phyloP scores from a whole-genome alignment of 2,329 filamentous ascomycete species.

The Davidsoniella australis region DNA sequence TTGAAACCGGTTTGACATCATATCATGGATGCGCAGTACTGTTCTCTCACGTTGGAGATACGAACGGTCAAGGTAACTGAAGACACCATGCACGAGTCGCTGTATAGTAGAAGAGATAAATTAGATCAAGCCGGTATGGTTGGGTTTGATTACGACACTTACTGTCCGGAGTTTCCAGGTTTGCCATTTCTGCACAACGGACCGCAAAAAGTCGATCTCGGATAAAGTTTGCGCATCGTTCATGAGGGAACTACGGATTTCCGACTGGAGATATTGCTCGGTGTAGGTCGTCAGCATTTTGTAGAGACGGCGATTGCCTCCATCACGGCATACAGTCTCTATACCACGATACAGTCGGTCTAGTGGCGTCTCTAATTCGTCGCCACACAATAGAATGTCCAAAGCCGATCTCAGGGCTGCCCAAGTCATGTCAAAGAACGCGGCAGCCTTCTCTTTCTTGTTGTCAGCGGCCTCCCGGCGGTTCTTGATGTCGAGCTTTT shows the following conservation, averaged over 20 bases:
- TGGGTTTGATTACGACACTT: neutral
- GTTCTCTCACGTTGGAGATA: slow-evolving; percentile 64
- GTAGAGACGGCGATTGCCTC: slow-evolving; percentile 51
- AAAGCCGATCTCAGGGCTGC: slow-evolving; percentile 58
- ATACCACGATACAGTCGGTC: slow-evolving; percentile 82
- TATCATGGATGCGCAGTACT: slow-evolving; percentile 58
- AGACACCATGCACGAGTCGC: slow-evolving; percentile 68
- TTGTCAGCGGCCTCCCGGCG: slow-evolving; percentile 39
- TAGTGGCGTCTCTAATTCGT: slow-evolving; percentile 51
- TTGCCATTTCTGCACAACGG: slow-evolving; percentile 45
- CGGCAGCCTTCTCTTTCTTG: slow-evolving; percentile 40
- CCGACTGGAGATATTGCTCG: slow-evolving; percentile 46
- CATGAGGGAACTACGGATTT: slow-evolving; percentile 39
- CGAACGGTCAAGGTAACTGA: slow-evolving; percentile 85
- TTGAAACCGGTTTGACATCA: slow-evolving; percentile 62
- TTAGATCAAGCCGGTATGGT: neutral
- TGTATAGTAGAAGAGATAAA: slow-evolving; percentile 19
- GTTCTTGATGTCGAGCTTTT: slow-evolving; percentile 88
- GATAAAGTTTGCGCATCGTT: slow-evolving; percentile 28
- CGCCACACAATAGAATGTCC: slow-evolving; percentile 50
- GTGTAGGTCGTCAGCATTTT: slow-evolving; percentile 48
- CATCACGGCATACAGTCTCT: slow-evolving; percentile 77
- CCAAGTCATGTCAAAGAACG: slow-evolving; percentile 66
- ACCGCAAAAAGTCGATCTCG: slow-evolving; percentile 46
- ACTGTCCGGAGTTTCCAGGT: slow-evolving; percentile 41